Evolutionary conservation across 345 rosid genomes (phyloP).

Genomic region (Eucalyptus cloeziana): DNA sequence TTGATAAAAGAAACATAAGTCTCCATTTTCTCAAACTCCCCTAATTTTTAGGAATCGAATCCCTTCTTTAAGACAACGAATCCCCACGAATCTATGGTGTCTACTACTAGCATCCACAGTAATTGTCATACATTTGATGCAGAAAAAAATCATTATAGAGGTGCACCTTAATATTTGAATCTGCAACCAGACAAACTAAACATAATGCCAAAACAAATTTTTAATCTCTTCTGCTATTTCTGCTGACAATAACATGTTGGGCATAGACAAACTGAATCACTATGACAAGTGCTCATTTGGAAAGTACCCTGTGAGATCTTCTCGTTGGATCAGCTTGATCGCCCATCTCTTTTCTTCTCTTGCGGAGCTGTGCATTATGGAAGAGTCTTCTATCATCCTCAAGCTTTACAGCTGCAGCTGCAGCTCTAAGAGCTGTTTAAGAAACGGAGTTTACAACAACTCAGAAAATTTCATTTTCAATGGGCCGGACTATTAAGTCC

Average conservation of each 20-base stretch:
- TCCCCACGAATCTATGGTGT: not conserved
- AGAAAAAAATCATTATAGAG: not conserved
- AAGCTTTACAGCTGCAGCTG: constrained; percentile 78
- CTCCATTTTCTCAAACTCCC: not conserved
- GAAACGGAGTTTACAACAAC: not conserved
- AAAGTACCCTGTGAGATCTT: constrained; percentile 39
- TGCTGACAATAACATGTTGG: not conserved
- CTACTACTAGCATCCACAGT: not conserved
- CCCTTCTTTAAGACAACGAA: not conserved
- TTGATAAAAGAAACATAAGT: not conserved
- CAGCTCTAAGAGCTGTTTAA: constrained; percentile 87
- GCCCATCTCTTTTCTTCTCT: constrained; percentile 88
- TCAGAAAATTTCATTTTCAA: not conserved
- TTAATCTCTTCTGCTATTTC: not conserved
- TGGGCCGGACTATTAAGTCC: not conserved
- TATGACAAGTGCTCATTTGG: not conserved
- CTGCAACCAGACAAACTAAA: not conserved
- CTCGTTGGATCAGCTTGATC: constrained; percentile 63
- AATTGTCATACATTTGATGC: not conserved
- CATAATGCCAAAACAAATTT: not conserved
- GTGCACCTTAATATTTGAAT: not conserved
- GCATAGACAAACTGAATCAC: not conserved
- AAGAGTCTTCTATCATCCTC: constrained; percentile 89
- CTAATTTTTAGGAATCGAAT: not conserved
- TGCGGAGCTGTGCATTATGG: constrained; percentile 84